phyloP scores from a whole-genome alignment of 768 basidiomycete genomes.

The Favolaschia claudopus region DNA sequence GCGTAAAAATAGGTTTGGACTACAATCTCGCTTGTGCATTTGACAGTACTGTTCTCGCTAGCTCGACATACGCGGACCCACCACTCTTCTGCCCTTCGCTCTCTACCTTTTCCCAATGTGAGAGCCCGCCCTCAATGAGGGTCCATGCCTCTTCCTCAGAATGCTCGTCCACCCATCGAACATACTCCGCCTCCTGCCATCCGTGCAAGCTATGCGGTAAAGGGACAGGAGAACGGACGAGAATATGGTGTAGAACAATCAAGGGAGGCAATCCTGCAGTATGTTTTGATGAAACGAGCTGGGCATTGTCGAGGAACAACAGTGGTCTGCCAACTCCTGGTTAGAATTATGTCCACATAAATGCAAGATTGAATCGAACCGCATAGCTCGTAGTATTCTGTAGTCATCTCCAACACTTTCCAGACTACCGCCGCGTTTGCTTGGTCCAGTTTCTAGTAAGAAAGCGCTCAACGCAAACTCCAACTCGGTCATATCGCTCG shows the following conservation, averaged over 20 bases:
- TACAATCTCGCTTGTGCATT: conserved; percentile 40
- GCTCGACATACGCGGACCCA: conserved; percentile 67
- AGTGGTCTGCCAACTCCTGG: conserved; percentile 76
- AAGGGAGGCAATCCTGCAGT: conserved; percentile 86
- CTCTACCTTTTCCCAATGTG: conserved; percentile 81
- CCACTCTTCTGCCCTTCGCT: conserved; percentile 55
- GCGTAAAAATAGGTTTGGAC: background rate
- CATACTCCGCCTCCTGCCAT: conserved; percentile 97
- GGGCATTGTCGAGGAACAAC: conserved; percentile 84
- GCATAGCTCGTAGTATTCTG: conserved; percentile 81
- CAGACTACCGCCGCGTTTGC: conserved; percentile 70
- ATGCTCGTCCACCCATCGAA: conserved; percentile 95
- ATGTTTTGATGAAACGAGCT: conserved; percentile 67
- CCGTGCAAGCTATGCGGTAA: conserved; percentile 90
- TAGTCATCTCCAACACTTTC: conserved; percentile 90
- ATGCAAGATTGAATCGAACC: conserved; percentile 54
- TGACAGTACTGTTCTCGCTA: conserved; percentile 73
- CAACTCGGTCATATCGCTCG: conserved; percentile 95
- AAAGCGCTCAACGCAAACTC: conserved; percentile 92
- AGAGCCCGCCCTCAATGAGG: conserved; percentile 80
- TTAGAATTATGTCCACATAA: conserved; percentile 9
- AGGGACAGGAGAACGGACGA: conserved; percentile 86
- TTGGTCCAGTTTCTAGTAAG: conserved; percentile 62
- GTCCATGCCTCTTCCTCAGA: conserved; percentile 79
- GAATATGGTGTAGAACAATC: conserved; percentile 89